Conservation (phyloP, 169 alveolate genomes). For the Eimeria brunetti region DNA sequence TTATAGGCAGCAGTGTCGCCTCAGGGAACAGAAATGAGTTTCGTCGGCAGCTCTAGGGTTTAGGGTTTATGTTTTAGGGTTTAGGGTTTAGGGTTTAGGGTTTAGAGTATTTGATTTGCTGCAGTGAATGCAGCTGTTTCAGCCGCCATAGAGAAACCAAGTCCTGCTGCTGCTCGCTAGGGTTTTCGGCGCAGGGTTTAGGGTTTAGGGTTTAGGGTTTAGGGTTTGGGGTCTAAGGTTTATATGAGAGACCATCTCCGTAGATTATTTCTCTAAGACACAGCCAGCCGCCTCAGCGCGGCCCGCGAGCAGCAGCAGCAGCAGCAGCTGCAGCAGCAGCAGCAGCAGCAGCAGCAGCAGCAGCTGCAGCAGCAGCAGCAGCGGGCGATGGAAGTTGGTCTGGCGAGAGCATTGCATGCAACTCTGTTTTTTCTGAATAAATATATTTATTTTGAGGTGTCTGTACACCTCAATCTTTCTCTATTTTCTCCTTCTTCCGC, state of each 20-base stretch:
- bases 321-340: neutral
- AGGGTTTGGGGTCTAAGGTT: no score
- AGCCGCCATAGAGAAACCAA: neutral
- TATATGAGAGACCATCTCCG: no score
- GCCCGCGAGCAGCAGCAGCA: neutral
- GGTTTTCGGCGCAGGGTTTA: no score
- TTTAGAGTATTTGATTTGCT: no score
- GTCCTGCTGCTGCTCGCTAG: neutral
- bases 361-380: conserved; percentile 17
- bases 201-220: no score
- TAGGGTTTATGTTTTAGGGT: no score
- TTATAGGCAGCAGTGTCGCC: no score
- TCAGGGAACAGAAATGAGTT: no score
- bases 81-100: no score
- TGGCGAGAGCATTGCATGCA: neutral
- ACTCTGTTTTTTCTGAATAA: no score
- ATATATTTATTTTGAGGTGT: neutral
- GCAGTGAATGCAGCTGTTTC: neutral
- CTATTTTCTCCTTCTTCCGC: neutral
- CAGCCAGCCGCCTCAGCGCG: neutral
- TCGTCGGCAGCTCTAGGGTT: no score
- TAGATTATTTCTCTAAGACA: no score
- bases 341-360: conserved; percentile 8
- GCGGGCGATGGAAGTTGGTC: neutral
- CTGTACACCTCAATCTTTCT: neutral